Evolutionary conservation across 441 rosid species (phyloP), one percentile per base, ranked within the genome.

Genomic region (Gossypium gossypioides): DNA sequence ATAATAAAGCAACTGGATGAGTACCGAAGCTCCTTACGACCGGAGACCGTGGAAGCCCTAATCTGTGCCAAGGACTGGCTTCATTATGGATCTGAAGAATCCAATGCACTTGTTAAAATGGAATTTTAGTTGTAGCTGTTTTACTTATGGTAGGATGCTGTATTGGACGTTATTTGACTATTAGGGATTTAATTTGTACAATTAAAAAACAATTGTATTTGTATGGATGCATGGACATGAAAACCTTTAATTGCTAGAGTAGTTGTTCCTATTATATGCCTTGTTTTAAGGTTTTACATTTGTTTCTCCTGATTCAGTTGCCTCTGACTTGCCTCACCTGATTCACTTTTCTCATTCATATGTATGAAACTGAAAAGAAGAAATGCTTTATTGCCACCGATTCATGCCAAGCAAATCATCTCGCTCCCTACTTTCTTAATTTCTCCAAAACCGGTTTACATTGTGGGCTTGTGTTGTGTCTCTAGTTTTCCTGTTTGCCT

Each of bases 51-150:
- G 68, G 97, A 91, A 77, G 97, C 98, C 64, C 84, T 91, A 58
- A 83, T 93, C 13, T 93, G 98, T 12, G 91, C 95, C 13, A 93
- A 86, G 89, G 93, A 91, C 58, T 91, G 98, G 96, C 86, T 91
- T 71, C 93, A 78, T 69, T 69, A 74, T 25, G 86, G 84, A 62
- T 73, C 74, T 2, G 87, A 81, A 16, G 56, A 40, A 56, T 80
- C 94, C 16, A 83, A 74, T 73, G 84, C 83, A 27, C 24, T 60
- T 32, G 85, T 84, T 84, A 87, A 87, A 79, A 56, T 86, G 85
- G 96, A 86, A 74, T 77, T 84, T 58, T 88, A 86, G 81, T 56
- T 58, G 46, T 68, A 78, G 79, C 68, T 32, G 25, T 51, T 55
- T 6, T 68, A 67, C 60, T 46, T 62, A 70, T 66, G 68, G 72